Conservation (phyloP, 805 yeast genomes). For the Zygosaccharomyces lentus region DNA sequence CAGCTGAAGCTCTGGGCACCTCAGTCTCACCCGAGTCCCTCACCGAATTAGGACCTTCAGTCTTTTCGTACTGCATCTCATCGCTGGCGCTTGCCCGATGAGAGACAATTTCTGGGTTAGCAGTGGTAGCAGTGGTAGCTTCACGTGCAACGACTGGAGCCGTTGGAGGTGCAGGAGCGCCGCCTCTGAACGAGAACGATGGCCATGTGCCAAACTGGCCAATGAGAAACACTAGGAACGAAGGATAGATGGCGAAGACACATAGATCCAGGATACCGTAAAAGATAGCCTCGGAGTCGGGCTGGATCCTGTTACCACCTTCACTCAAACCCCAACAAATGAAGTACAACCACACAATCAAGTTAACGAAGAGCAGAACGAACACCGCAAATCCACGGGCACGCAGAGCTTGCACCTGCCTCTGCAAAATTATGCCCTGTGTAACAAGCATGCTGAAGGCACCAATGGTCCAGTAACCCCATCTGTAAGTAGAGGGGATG, state of each 20-base stretch:
- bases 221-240: slow-evolving; percentile 24
- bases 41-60: slow-evolving; percentile 17
- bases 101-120: slow-evolving; percentile 3
- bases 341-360: slow-evolving; percentile 42
- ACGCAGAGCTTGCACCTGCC: slow-evolving; percentile 29
- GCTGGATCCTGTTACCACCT: slow-evolving; percentile 53
- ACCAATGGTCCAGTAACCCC: slow-evolving; percentile 65
- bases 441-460: slow-evolving; percentile 42
- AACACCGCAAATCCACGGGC: slow-evolving; percentile 15
- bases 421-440: slow-evolving; percentile 27
- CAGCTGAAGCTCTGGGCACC: slow-evolving; percentile 18
- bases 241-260: slow-evolving; percentile 42
- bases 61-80: slow-evolving; percentile 16
- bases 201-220: slow-evolving; percentile 17
- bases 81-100: slow-evolving; percentile 11
- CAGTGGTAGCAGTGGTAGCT: slow-evolving; percentile 4
- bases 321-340: slow-evolving; percentile 50
- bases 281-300: slow-evolving; percentile 52
- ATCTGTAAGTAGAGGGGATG: slow-evolving; percentile 53
- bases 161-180: slow-evolving; percentile 3
- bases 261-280: slow-evolving; percentile 49
- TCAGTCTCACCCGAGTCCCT: slow-evolving; percentile 38
- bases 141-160: not conserved
- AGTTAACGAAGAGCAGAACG: slow-evolving; percentile 22
- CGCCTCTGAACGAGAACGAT: slow-evolving; percentile 13